Conservation (phyloP, 2,329 filamentous ascomycete species). For the Fusarium decemcellulare region DNA sequence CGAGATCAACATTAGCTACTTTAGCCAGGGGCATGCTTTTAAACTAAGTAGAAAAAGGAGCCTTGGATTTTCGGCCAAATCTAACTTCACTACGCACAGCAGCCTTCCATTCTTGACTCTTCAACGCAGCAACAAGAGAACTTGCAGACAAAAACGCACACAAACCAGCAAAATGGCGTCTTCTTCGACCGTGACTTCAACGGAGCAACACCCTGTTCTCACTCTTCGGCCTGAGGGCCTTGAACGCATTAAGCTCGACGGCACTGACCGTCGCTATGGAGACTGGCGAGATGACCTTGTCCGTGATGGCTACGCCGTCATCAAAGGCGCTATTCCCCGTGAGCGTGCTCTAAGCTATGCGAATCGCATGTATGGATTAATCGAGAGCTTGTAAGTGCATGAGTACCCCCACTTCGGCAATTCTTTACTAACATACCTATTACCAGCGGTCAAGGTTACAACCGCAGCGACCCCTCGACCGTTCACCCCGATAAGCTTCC, state of each 20-base stretch:
- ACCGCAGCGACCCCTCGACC: constrained; percentile 33
- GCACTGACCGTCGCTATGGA: constrained; percentile 36
- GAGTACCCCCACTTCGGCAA: accelerated
- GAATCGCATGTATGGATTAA: constrained; percentile 41
- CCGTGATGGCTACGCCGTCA: constrained; percentile 39
- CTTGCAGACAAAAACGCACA: background rate
- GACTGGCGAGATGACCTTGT: constrained; percentile 44
- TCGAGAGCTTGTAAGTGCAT: constrained; percentile 41
- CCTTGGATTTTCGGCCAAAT: background rate
- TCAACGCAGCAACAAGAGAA: too few relatives aligned
- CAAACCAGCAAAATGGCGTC: constrained; percentile 16
- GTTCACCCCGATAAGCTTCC: constrained; percentile 43
- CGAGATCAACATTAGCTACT: background rate
- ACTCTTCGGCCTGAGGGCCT: constrained; percentile 40
- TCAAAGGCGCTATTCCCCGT: constrained; percentile 39
- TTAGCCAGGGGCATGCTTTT: too few relatives aligned
- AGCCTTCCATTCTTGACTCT: too few relatives aligned
- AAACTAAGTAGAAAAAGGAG: background rate
- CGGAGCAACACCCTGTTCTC: constrained; percentile 33
- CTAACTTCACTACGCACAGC: background rate
- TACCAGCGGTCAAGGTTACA: constrained; percentile 33
- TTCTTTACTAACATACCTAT: background rate
- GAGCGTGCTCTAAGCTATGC: constrained; percentile 42
- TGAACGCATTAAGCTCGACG: constrained; percentile 40
- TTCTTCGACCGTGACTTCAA: constrained; percentile 21